A percentile compares a stretch with the other conserved stretches of the same genome.
These are phyloP conservation scores for Sphaerostilbella broomeana DNA, from an alignment of 2,329 filamentous ascomycete species.

Conservation along the genomic window DNA sequence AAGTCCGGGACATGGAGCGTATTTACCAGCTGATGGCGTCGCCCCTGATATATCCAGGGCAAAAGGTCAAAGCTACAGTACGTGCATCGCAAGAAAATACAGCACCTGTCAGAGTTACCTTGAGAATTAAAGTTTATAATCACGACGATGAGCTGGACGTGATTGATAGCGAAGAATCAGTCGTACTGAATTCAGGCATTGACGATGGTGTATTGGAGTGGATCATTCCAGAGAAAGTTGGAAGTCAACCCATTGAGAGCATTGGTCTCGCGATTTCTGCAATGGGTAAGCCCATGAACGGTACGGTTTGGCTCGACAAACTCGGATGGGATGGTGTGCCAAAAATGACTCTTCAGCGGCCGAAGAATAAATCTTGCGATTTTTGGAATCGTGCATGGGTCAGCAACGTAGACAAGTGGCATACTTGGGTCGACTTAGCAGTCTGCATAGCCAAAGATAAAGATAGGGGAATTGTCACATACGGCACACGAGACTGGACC, in stretches of 20 bases:
- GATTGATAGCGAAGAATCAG: constrained; percentile 1
- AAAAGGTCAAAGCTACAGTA: constrained; percentile 3
- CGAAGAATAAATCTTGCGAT: not conserved
- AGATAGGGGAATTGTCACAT: constrained; percentile 23
- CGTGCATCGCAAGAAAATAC: not conserved
- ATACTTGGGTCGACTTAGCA: not conserved
- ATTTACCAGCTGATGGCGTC: constrained; percentile 14
- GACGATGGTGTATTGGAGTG: not conserved
- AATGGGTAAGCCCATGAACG: not conserved
- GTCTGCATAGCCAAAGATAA: constrained; percentile 9
- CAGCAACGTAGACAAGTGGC: constrained; percentile 5
- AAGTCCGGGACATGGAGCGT: constrained; percentile 6
- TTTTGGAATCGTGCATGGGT: constrained; percentile 14
- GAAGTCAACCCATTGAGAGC: constrained; percentile 11
- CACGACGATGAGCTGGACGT: constrained; percentile 2
- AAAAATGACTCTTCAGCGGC: constrained; percentile 7
- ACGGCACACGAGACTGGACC: constrained; percentile 28
- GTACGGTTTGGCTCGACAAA: constrained; percentile 11
- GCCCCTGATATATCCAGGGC: constrained; percentile 12
- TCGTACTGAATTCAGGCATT: not conserved
- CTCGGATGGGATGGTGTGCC: constrained; percentile 12
- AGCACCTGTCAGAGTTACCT: not conserved
- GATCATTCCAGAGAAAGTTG: constrained; percentile 10
- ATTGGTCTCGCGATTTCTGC: constrained; percentile 6
- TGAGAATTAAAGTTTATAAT: constrained; percentile 9